Evolutionary conservation across 164 flowering plant species (phyloP), one percentile per base, ranked within the genome.

Genomic region (Stephania cephalantha): DNA sequence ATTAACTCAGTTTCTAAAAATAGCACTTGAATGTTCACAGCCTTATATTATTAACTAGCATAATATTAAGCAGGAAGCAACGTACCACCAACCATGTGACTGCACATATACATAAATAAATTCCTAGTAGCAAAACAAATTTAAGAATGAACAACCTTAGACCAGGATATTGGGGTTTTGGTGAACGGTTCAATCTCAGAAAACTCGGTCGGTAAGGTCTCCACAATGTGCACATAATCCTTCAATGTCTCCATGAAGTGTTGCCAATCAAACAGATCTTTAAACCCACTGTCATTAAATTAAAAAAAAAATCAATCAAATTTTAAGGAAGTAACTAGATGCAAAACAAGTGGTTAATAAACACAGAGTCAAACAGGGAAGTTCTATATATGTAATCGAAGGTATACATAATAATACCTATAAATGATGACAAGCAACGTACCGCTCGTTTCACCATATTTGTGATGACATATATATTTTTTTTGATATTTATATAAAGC

Each of bases 131-230:
- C 63, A 64, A 64, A 71, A 30, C 61, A 76, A 52, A 58, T 6
- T 18, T 61, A 58, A 58, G 64, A 72, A 71, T 61, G 35, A 30
- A 6, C 35, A 29, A 96, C 99, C 99, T 94, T 94, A 15, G 99
- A 96, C 99, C 99, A 96, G 77, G 99, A 96, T 75, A 96, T 83
- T 22, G 94, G 98, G 68, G 99, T 92, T 81, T 96, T 94, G 31
- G 35, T 77, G 80, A 94, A 89, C 71, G 97, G 97, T 73, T 89
- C 94, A 72, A 84, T 69, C 55, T 67, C 88, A 52, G 91, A 86
- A 86, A 82, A 88, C 65, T 76, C 86, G 63, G 86, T 79, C 35
- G 98, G 99, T 74, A 96, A 80, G 70, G 76, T 75, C 85, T 94
- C 97, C 74, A 96, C 92, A 71, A 94, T 85, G 77, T 89, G 93